phyloP scores from a whole-genome alignment of 306 rosid genomes.

The Urtica urens region DNA sequence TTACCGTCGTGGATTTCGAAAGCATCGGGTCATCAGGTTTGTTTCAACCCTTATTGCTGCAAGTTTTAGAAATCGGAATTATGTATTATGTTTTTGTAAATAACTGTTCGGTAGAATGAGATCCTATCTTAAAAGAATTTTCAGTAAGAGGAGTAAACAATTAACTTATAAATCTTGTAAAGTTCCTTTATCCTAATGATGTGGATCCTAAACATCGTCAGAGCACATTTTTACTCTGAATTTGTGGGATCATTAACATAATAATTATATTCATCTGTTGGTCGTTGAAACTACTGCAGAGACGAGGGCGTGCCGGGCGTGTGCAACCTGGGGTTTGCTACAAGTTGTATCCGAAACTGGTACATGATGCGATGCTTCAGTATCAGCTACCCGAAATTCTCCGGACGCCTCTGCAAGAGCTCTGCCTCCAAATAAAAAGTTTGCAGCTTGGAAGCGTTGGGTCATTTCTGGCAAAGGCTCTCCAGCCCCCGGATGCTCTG shows the following conservation, averaged over 20 bases:
- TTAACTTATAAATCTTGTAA: too few relatives aligned
- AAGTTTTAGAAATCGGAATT: too few relatives aligned
- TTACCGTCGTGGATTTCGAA: conserved; percentile 94
- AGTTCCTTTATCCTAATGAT: too few relatives aligned
- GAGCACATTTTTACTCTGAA: neutral
- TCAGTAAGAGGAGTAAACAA: too few relatives aligned
- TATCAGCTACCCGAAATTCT: conserved; percentile 94
- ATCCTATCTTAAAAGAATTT: too few relatives aligned
- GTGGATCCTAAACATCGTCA: too few relatives aligned
- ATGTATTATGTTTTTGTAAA: too few relatives aligned
- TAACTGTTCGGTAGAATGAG: too few relatives aligned
- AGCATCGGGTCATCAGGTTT: conserved; percentile 97
- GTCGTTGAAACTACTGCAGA: conserved; percentile 41
- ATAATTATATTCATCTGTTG: neutral
- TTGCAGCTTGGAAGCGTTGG: conserved; percentile 88
- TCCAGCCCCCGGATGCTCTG: conserved; percentile 93
- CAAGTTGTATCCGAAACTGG: conserved; percentile 76
- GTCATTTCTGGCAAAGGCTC: conserved; percentile 83
- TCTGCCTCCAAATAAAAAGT: conserved; percentile 89
- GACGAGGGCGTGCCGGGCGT: conserved; percentile 98
- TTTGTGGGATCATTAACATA: neutral
- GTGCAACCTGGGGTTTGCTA: conserved; percentile 93
- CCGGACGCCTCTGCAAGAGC: conserved; percentile 92
- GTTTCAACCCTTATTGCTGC: conserved; percentile 18
- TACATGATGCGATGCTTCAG: conserved; percentile 76